Percentiles rank a stretch among this genome's conserved stretches.
phyloP scores from a whole-genome alignment of 1,284 basidiomycete genomes.

The Sanguinoderma infundibulare region DNA sequence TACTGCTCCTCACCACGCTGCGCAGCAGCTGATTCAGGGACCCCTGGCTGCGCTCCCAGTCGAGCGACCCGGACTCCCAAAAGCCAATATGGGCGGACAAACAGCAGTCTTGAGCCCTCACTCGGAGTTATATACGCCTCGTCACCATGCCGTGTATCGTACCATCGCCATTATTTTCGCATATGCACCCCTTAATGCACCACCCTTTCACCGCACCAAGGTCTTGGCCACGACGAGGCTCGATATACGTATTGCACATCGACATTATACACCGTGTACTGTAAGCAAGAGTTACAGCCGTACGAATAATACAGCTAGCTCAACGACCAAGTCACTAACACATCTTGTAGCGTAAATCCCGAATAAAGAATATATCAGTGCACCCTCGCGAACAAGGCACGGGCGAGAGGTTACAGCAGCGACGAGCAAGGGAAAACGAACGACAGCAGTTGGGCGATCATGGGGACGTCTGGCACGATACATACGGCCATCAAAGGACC shows the following conservation, averaged over 20 bases:
- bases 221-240: no score
- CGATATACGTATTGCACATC: slow-evolving; percentile 5
- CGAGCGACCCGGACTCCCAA: slow-evolving; percentile 48
- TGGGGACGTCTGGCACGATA: background rate
- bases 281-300: slow-evolving; percentile 17
- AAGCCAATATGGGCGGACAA: slow-evolving; percentile 57
- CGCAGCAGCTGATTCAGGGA: slow-evolving; percentile 12
- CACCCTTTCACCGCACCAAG: background rate
- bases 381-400: background rate
- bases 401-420: slow-evolving; percentile 3
- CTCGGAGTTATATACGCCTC: background rate
- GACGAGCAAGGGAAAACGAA: slow-evolving; percentile 6
- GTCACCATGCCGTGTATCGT: background rate
- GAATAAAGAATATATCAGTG: background rate
- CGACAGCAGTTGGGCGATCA: slow-evolving; percentile 2
- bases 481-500: background rate
- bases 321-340: slow-evolving; percentile 10
- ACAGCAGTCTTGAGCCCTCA: slow-evolving; percentile 13
- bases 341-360: slow-evolving; percentile 13
- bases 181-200: background rate
- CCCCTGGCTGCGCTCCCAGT: slow-evolving; percentile 17
- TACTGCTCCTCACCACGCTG: slow-evolving; percentile 3
- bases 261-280: slow-evolving; percentile 14
- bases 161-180: background rate
- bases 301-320: slow-evolving; percentile 12